These are phyloP conservation scores for Aethionema arabicum DNA, from an alignment of 345 rosid species.

Conservation along the genomic window DNA sequence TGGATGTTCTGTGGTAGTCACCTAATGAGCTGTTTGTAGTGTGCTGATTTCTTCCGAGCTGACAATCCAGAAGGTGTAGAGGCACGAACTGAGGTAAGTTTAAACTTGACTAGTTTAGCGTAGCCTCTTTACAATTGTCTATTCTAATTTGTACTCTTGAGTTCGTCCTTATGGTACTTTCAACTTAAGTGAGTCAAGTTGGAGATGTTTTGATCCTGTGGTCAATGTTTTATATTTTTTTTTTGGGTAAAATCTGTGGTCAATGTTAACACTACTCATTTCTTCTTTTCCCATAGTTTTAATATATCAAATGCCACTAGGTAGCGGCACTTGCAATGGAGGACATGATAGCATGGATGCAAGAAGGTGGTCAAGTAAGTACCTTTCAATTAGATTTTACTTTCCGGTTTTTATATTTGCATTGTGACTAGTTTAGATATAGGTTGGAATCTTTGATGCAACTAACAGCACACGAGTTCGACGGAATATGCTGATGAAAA, in stretches of 20 bases:
- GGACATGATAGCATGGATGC: constrained; percentile 99
- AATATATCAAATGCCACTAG: constrained; percentile 82
- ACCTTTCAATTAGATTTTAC: constrained; percentile 17
- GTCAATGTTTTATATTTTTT: constrained; percentile 25
- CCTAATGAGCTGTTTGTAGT: constrained; percentile 48
- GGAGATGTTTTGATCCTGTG: constrained; percentile 36
- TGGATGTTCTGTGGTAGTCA: constrained; percentile 23
- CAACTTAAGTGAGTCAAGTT: constrained; percentile 25
- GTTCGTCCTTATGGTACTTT: constrained; percentile 1
- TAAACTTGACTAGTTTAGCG: constrained; percentile 11
- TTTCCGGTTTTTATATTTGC: constrained; percentile 24
- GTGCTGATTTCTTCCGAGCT: constrained; percentile 95
- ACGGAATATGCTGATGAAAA: constrained; percentile 98
- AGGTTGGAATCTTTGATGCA: constrained; percentile 99
- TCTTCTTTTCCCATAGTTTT: constrained; percentile 74
- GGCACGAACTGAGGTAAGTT: constrained; percentile 92
- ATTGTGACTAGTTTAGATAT: constrained; percentile 32
- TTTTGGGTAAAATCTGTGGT: constrained; percentile 6
- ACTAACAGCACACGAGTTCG: constrained; percentile 82
- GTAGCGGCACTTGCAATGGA: constrained; percentile 99
- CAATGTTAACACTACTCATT: constrained; percentile 42
- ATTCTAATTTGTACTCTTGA: constrained; percentile 19
- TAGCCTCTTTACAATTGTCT: constrained; percentile 11
- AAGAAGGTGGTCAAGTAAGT: constrained; percentile 98
- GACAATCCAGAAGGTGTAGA: constrained; percentile 98